These are phyloP conservation scores for Vigna trinervia DNA, from an alignment of 306 rosid genomes.

Conservation along the genomic window DNA sequence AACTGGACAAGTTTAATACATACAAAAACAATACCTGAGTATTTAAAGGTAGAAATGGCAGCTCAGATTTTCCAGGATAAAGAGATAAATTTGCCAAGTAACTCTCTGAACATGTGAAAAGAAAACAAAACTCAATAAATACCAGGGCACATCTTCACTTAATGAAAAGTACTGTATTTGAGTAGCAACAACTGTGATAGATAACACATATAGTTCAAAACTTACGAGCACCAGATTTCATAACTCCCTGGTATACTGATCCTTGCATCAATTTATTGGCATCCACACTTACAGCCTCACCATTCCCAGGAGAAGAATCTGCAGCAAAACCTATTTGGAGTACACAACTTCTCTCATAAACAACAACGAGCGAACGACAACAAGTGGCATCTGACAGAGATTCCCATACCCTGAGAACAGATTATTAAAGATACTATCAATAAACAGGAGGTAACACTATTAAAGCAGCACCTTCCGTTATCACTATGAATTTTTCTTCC, in stretches of 20 bases:
- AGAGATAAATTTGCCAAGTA: constrained; percentile 91
- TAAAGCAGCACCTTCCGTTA: constrained; percentile 6
- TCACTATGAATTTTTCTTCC: constrained; percentile 10
- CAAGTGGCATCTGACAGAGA: constrained; percentile 72
- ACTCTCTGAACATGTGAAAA: constrained; percentile 64
- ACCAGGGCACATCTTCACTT: constrained; percentile 35
- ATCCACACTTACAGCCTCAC: constrained; percentile 70
- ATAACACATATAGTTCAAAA: constrained; percentile 39
- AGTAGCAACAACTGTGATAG: constrained; percentile 27
- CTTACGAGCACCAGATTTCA: constrained; percentile 91
- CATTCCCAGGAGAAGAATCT: constrained; percentile 55
- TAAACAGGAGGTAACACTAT: constrained; percentile 14
- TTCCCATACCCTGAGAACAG: constrained; percentile 79
- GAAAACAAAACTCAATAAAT: constrained; percentile 33
- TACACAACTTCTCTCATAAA: constrained; percentile 68
- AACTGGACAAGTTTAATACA: not conserved
- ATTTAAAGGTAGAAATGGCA: constrained; percentile 89
- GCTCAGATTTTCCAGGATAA: constrained; percentile 92
- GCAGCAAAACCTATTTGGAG: constrained; percentile 86
- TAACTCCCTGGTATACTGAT: constrained; percentile 66
- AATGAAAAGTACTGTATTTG: constrained; percentile 21
- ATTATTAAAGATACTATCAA: constrained; percentile 39
- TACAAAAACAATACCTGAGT: constrained; percentile 73
- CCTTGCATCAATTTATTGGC: constrained; percentile 74
- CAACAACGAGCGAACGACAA: constrained; percentile 78